Conservation (phyloP, 768 basidiomycete genomes). For the Aureoboletus auriporus region DNA sequence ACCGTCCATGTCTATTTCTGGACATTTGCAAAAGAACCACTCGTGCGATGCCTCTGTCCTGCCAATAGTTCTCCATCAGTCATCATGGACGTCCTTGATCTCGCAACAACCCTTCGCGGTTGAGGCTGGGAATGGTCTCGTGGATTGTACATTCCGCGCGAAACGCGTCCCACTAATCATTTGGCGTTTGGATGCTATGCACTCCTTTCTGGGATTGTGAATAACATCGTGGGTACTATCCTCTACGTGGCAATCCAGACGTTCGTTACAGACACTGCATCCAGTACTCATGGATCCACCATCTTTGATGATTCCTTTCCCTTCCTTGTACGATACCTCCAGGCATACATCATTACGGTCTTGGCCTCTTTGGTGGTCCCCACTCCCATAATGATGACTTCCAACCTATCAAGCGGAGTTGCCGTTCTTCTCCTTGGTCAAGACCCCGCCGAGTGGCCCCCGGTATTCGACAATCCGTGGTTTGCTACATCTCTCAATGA, state of each 20-base stretch:
- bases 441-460: neutral
- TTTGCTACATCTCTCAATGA: neutral
- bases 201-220: conserved; percentile 26
- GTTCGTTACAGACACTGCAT: conserved; percentile 28
- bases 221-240: conserved; percentile 40
- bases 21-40: neutral
- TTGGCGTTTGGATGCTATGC: conserved; percentile 35
- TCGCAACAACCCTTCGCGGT: conserved; percentile 38
- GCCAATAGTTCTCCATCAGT: neutral
- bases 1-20: neutral
- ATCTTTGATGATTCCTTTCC: conserved; percentile 32
- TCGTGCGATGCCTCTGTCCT: neutral
- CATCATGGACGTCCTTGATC: neutral
- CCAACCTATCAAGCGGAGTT: no score
- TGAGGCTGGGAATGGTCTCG: conserved; percentile 58
- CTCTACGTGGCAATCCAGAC: conserved; percentile 45
- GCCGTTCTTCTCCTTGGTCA: neutral
- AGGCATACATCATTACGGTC: conserved; percentile 41
- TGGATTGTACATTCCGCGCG: conserved; percentile 24
- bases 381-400: conserved; percentile 34
- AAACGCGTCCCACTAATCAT: conserved; percentile 38
- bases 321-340: conserved; percentile 21
- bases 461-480: neutral
- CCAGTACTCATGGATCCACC: conserved; percentile 18
- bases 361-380: conserved; percentile 43